phyloP scores from a whole-genome alignment of 139 green algal species.

The Chlamydomonas applanata region DNA sequence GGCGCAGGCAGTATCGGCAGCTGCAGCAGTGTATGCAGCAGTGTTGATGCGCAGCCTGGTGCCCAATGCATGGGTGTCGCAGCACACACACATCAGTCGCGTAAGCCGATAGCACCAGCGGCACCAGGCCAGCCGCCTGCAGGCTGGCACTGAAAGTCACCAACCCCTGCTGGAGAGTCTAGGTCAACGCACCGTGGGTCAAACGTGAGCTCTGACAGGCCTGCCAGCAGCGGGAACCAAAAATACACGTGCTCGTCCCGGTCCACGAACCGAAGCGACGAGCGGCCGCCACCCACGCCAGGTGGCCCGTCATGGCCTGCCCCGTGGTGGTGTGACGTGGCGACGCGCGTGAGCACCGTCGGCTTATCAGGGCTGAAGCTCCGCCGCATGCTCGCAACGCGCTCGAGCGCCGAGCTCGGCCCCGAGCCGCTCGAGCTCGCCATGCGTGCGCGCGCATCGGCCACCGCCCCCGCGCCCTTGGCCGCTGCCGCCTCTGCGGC shows the following conservation, averaged over 20 bases:
- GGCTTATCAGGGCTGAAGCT: neutral
- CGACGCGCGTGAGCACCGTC: neutral
- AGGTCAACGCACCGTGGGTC: slow-evolving; percentile 66
- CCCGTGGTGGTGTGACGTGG: neutral
- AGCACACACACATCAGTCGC: too few relatives aligned
- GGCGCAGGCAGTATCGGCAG: too few relatives aligned
- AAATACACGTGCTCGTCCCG: slow-evolving; percentile 95
- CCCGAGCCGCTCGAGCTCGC: too few relatives aligned
- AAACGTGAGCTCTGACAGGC: slow-evolving; percentile 95
- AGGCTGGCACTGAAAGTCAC: neutral
- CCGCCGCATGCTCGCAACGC: too few relatives aligned
- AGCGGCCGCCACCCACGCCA: neutral
- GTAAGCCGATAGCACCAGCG: neutral
- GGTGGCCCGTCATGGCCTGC: neutral
- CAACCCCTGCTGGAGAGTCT: too few relatives aligned
- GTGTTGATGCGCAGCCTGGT: too few relatives aligned
- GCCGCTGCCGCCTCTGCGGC: neutral
- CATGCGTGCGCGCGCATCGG: neutral
- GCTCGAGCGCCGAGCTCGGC: too few relatives aligned
- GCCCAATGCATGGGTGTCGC: too few relatives aligned
- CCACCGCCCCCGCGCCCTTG: too few relatives aligned
- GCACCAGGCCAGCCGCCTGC: neutral
- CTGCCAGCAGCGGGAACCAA: slow-evolving; percentile 98
- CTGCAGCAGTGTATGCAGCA: too few relatives aligned
- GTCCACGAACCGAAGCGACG: slow-evolving; percentile 50